These are phyloP conservation scores for Entomortierella beljakovae DNA, from an alignment of 192 early-diverging fungal genomes.

Conservation along the genomic window DNA sequence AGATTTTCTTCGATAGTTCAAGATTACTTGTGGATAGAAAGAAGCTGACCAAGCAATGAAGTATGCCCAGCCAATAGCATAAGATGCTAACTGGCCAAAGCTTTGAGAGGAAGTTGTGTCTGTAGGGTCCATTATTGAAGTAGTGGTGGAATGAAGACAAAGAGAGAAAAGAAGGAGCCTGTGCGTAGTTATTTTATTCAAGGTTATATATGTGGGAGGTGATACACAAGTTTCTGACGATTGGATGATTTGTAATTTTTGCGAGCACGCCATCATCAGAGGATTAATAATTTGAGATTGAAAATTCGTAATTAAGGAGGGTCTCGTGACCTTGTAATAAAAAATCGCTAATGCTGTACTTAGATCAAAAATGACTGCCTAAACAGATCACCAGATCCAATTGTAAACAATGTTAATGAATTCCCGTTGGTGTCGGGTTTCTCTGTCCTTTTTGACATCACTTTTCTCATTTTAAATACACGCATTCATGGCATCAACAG, in stretches of 20 bases:
- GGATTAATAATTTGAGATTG: too few species aligned
- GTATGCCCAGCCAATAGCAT: constrained; percentile 62
- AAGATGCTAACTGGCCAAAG: constrained; percentile 11
- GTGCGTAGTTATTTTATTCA: too few species aligned
- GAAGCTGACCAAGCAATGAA: constrained; percentile 89
- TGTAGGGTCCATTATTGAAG: constrained; percentile 1
- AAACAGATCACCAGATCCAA: background rate
- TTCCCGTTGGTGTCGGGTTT: constrained; percentile 14
- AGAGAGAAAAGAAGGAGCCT: too few species aligned
- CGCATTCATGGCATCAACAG: constrained; percentile 41
- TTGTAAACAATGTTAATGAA: constrained; percentile 20
- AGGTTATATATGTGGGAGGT: too few species aligned
- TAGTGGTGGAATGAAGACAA: too few species aligned
- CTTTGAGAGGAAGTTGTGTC: constrained; percentile 10
- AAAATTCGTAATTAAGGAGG: too few species aligned
- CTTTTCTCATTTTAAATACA: background rate
- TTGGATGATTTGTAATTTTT: too few species aligned
- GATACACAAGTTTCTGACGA: too few species aligned
- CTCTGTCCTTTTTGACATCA: constrained; percentile 5
- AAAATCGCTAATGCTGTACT: background rate
- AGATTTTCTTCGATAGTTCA: constrained; percentile 82
- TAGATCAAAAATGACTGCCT: constrained; percentile 1
- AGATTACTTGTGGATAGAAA: constrained; percentile 89
- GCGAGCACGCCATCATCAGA: too few species aligned
- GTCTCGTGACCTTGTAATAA: too few species aligned